Base-by-base conservation (phyloP, 441 rosid species). In the Populus tomentosa region DNA sequence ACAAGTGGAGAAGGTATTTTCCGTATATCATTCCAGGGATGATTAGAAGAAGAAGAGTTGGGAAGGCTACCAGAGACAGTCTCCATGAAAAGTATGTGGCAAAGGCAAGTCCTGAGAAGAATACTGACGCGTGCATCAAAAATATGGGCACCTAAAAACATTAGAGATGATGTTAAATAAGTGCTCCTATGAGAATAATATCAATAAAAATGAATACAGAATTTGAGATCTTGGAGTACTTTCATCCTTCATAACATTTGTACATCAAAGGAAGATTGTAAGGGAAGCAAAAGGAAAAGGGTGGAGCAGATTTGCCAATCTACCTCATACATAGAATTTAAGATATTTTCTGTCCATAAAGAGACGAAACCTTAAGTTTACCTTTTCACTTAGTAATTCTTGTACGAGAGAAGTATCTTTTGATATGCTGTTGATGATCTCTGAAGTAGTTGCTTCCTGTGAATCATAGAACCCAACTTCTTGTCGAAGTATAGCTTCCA, bases 401-500 rank as follows among this genome's bases (percentile, higher is more conserved):
- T 93, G 97, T 26, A 92, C 85, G 53, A 94, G 95, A 80, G 89
- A 89, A 61, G 94, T 89, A 70, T 92, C 97, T 71, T 85, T 89
- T 1, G 98, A 92, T 59, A 94, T 89, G 79, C 94, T 85, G 79
- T 88, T 88, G 80, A 92, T 89, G 74, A 92, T 80, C 75, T 92
- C 97, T 7, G 97, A 89, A 73, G 90, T 89, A 23, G 91, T 90
- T 40, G 94, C 91, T 76, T 90, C 88, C 67, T 89, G 95, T 59
- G 97, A 89, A 67, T 94, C 97, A 14, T 91, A 92, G 69, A 91
- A 92, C 56, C 95, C 94, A 74, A 94, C 94, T 86, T 94, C 98
- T 82, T 94, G 98, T 80, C 91, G 78, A 59, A 94, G 93, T 77
- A 94, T 82, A 71, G 97, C 89, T 78, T 92, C 93, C 82, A 94